Evolutionary conservation across 2,329 filamentous ascomycete genomes (phyloP).

Genomic region (Neonectria ditissima): DNA sequence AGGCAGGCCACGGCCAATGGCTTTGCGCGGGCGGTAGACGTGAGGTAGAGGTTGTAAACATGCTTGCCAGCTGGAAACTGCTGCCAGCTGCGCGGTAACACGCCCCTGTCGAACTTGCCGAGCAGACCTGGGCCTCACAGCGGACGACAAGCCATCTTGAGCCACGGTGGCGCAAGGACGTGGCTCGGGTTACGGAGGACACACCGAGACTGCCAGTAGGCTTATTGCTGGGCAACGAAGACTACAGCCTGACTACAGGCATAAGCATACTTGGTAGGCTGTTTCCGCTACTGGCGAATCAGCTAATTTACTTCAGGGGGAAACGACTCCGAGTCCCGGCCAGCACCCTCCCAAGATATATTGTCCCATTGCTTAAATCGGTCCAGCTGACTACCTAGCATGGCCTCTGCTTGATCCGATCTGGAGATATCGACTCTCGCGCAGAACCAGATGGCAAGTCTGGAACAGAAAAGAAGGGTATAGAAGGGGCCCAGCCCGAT

Average conservation of each 20-base stretch:
- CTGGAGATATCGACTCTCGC: neutral
- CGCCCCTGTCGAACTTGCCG: neutral
- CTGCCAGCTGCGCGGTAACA: slow-evolving; percentile 7
- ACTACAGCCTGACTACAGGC: too few species aligned
- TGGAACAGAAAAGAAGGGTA: neutral
- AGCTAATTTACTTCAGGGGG: neutral
- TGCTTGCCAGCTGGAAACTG: slow-evolving; percentile 12
- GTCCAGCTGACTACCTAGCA: neutral
- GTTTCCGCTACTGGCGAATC: too few species aligned
- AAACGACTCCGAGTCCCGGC: neutral
- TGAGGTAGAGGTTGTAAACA: slow-evolving; percentile 1
- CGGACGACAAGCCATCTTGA: neutral
- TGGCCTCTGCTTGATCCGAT: neutral
- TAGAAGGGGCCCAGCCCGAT: neutral
- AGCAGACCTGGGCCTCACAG: neutral
- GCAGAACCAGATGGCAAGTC: neutral
- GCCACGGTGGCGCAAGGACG: slow-evolving; percentile 19
- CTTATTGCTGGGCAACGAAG: neutral
- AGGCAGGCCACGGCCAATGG: neutral
- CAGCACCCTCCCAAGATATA: neutral
- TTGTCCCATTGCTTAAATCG: neutral
- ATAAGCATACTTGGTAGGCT: too few species aligned
- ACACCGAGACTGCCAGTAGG: neutral
- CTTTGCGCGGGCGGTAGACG: neutral
- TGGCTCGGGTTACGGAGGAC: neutral